Conservation (phyloP, 208 protist species). For the Trypanosoma vivax region DNA sequence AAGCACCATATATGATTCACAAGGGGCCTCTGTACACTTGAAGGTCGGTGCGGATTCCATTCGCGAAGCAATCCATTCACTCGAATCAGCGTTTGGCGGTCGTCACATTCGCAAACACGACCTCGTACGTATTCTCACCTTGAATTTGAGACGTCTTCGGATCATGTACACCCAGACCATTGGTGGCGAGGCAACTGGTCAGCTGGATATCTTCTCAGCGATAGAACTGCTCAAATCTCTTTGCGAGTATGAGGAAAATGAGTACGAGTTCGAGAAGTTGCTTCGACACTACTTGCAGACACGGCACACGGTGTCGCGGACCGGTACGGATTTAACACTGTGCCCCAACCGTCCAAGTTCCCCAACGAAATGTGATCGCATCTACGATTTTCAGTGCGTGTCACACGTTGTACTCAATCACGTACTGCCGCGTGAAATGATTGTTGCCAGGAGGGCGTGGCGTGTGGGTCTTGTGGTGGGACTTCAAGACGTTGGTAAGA, state of each 20-base stretch:
- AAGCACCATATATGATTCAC: slow-evolving; percentile 81
- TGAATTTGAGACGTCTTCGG: slow-evolving; percentile 72
- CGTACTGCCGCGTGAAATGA: slow-evolving; percentile 66
- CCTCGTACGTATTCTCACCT: slow-evolving; percentile 50
- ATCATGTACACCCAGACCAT: slow-evolving; percentile 48
- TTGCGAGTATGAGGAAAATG: slow-evolving; percentile 76
- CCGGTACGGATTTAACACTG: not conserved
- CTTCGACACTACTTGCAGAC: slow-evolving; percentile 8
- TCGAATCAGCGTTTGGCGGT: slow-evolving; percentile 44
- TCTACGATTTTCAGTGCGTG: slow-evolving; percentile 58
- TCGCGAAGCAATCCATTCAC: slow-evolving; percentile 37
- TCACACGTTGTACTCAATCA: slow-evolving; percentile 53
- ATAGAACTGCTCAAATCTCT: slow-evolving; percentile 54
- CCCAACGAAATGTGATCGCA: not conserved
- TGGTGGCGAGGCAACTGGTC: slow-evolving; percentile 31
- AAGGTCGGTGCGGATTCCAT: slow-evolving; percentile 76
- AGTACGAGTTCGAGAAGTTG: slow-evolving; percentile 28
- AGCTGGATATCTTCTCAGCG: slow-evolving; percentile 33
- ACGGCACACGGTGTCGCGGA: not conserved
- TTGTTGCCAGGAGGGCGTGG: slow-evolving; percentile 42
- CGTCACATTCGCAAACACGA: slow-evolving; percentile 61
- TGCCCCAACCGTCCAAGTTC: not conserved
- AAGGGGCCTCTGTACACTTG: slow-evolving; percentile 48
- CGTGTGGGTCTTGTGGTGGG: slow-evolving; percentile 65
- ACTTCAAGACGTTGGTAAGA: slow-evolving; percentile 80